Evolutionary conservation across 257 asterid genomes (phyloP).

Genomic region (Nicotiana otophora): DNA sequence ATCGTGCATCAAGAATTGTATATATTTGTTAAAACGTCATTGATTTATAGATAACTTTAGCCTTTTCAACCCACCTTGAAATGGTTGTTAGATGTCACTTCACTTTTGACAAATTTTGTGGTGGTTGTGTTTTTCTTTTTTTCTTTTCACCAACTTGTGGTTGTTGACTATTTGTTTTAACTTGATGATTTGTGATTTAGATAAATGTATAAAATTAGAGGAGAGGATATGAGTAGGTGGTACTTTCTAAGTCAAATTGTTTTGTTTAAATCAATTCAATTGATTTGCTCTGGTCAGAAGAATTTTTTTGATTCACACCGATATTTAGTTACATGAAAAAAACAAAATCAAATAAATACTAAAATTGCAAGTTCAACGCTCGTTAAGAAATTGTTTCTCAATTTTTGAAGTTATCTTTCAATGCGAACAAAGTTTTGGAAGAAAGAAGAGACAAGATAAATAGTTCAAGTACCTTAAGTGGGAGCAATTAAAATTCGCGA

Average conservation of each 20-base stretch:
- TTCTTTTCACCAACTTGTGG: background rate
- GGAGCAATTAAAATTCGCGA: too few relatives aligned
- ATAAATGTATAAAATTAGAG: background rate
- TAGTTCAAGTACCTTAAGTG: too few relatives aligned
- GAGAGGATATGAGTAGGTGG: background rate
- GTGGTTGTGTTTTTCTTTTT: background rate
- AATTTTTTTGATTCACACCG: too few relatives aligned
- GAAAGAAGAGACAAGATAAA: background rate
- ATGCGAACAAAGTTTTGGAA: background rate
- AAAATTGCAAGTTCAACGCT: background rate
- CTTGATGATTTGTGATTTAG: background rate
- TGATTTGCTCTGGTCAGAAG: too few relatives aligned
- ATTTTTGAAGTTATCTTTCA: background rate
- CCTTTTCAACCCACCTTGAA: background rate
- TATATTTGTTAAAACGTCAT: background rate
- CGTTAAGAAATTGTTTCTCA: background rate
- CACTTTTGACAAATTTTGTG: background rate
- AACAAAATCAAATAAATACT: background rate
- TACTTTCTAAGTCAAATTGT: background rate
- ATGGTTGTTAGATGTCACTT: conserved; percentile 1
- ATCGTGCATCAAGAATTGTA: background rate
- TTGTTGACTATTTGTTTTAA: background rate
- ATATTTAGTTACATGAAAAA: too few relatives aligned
- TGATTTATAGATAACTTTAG: background rate
- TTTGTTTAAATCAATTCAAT: too few relatives aligned